phyloP scores from a whole-genome alignment of 257 asterid species.

The Nyctanthes arbortristis region DNA sequence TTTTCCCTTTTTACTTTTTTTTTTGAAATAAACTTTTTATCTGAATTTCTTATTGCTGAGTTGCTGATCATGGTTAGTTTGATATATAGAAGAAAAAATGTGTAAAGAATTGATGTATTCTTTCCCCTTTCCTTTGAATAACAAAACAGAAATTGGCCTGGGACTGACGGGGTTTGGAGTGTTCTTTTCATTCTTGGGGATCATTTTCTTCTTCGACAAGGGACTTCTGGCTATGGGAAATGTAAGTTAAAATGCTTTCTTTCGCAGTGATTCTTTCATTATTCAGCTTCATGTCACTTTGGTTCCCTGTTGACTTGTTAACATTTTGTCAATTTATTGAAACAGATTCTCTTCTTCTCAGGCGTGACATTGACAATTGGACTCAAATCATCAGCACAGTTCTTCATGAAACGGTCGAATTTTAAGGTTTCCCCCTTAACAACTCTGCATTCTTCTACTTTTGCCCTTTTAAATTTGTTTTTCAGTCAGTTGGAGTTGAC shows the following conservation, averaged over 20 bases:
- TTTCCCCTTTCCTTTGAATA: constrained; percentile 19
- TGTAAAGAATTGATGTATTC: constrained; percentile 9
- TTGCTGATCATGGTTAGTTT: neutral
- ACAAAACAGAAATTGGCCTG: constrained; percentile 84
- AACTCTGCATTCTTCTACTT: neutral
- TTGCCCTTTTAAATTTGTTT: constrained; percentile 7
- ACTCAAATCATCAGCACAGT: constrained; percentile 77
- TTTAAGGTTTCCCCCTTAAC: constrained; percentile 56
- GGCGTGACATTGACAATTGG: constrained; percentile 94
- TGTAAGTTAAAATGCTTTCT: constrained; percentile 53
- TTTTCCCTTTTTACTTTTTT: too few relatives aligned
- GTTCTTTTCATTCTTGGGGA: constrained; percentile 82
- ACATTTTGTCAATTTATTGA: constrained; percentile 23
- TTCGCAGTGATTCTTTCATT: constrained; percentile 14
- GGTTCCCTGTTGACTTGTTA: neutral
- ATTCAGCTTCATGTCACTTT: constrained; percentile 10
- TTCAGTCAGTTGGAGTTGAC: constrained; percentile 9
- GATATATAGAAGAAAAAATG: neutral
- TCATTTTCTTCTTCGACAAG: constrained; percentile 85
- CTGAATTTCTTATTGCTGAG: neutral
- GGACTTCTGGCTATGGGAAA: constrained; percentile 97
- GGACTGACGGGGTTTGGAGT: constrained; percentile 96
- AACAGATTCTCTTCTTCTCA: constrained; percentile 92
- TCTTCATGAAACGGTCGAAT: constrained; percentile 86
- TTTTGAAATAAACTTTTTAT: too few relatives aligned